Evolutionary conservation across 2,329 filamentous ascomycete genomes (phyloP), one percentile per base, ranked within the genome.

Genomic region (Fusarium sororula): DNA sequence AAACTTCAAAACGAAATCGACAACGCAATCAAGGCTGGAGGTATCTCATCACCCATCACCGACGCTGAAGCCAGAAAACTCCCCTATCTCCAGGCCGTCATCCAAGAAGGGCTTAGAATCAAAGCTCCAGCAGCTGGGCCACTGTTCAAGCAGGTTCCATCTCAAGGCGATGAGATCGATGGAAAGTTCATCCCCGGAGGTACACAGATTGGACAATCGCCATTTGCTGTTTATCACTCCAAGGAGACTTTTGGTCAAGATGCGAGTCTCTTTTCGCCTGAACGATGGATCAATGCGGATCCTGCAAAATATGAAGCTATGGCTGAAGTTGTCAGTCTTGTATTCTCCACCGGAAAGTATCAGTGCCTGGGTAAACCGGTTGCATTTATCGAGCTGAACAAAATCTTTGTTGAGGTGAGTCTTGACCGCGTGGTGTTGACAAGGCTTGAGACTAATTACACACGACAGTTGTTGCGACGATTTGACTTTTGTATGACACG

Each of bases 1-100:
- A 84, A 83, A 8, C 80, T 91, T 0, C 84, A 86, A 41, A 72
- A 74, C 1, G 89, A 91, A 70, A 83, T 90, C 32, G 84, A 87
- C 45, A 63, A 76, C 2, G 85, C 84, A 0, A 81, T 90, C 4
- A 83, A 85, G 1, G 81, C 84, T 1, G 78, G 79, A 7, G 66
- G 62, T 26, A 67, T 65, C 12, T 64, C 70, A 13, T 35, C 35
- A 0, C 48, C 60, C 1, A 77, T 84, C n/a, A 75, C 80, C 0
- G 62, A 70, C 44, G 75, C 79, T 4, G 82, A 86, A 71, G 82
- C 82, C 2, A 80, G 81, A 22, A 72, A 74, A 7, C 79, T 88
- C 12, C 83, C 83, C 0, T 89, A 87, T 66, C 80, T 90, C 13
- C 84, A 86, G 68, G 87, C 87, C 1, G 84, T 85, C 10, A 83